Percentiles rank a stretch among this genome's conserved stretches.
phyloP scores from a whole-genome alignment of 2,329 filamentous ascomycete species.

The Mycocentrospora acerina region DNA sequence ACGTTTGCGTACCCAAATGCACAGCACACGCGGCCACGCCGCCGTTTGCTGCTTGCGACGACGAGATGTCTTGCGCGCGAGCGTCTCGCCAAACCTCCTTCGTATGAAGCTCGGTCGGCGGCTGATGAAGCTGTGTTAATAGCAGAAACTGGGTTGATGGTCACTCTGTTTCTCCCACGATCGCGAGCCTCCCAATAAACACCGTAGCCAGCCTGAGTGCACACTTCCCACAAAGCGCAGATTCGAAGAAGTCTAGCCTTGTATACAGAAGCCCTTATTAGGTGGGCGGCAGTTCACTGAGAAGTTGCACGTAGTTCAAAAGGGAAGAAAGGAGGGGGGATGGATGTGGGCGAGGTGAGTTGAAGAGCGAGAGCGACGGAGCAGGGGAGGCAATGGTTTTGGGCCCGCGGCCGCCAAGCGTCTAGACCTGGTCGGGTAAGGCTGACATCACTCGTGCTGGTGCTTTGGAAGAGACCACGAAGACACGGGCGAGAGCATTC shows the following conservation, averaged over 20 bases:
- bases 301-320: constrained; percentile 37
- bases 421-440: constrained; percentile 13
- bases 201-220: constrained; percentile 34
- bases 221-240: constrained; percentile 35
- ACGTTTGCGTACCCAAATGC: constrained; percentile 38
- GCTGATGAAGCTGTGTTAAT: constrained; percentile 38
- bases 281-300: constrained; percentile 40
- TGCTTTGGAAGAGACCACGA: constrained; percentile 7
- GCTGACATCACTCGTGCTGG: constrained; percentile 14
- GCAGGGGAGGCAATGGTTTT: constrained; percentile 13
- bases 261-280: constrained; percentile 44
- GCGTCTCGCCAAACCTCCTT: constrained; percentile 19
- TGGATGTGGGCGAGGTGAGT: constrained; percentile 23
- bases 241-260: constrained; percentile 36
- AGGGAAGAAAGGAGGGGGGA: constrained; percentile 31
- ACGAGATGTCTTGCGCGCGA: constrained; percentile 25
- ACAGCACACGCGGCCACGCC: constrained; percentile 27
- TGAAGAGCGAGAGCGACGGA: constrained; percentile 25
- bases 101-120: constrained; percentile 18
- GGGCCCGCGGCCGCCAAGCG: too few relatives aligned
- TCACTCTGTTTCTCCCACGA: constrained; percentile 35
- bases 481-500: constrained; percentile 7
- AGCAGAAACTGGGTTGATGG: constrained; percentile 30
- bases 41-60: constrained; percentile 21
- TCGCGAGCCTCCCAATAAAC: constrained; percentile 30